Percentiles rank a stretch among this genome's conserved stretches.
phyloP scores from a whole-genome alignment of 2,329 filamentous ascomycete genomes.

The Monosporascus sp. region DNA sequence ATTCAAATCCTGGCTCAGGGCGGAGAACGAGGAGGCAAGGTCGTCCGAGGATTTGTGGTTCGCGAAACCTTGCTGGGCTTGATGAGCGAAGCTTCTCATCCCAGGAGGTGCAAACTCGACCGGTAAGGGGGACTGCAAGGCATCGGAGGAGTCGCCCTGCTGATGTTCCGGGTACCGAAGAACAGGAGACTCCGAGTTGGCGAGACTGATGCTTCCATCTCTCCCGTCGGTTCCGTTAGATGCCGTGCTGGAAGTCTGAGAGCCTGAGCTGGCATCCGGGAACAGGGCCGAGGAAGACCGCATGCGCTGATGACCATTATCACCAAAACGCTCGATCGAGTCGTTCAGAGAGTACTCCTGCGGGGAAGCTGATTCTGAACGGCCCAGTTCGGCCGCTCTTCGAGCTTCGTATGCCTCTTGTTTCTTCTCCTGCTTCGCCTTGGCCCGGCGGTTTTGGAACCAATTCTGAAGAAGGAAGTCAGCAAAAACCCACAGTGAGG shows the following conservation, averaged over 20 bases:
- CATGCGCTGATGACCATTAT: slow-evolving; percentile 27
- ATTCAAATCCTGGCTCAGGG: background rate
- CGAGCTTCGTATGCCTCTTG: slow-evolving; percentile 44
- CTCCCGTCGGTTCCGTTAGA: slow-evolving; percentile 14
- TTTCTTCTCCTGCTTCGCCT: slow-evolving; percentile 60
- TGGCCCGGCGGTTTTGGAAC: slow-evolving; percentile 63
- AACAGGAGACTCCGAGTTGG: slow-evolving; percentile 9
- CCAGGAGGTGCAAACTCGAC: slow-evolving; percentile 15
- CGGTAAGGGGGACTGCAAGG: slow-evolving; percentile 20
- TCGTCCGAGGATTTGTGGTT: slow-evolving; percentile 3
- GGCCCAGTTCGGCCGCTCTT: slow-evolving; percentile 32
- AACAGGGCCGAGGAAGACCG: slow-evolving; percentile 33
- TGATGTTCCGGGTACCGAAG: slow-evolving; percentile 7
- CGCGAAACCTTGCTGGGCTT: slow-evolving; percentile 7
- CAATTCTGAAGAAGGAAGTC: slow-evolving; percentile 48
- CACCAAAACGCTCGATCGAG: slow-evolving; percentile 17
- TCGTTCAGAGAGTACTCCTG: slow-evolving; percentile 14
- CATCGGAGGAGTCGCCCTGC: slow-evolving; percentile 8
- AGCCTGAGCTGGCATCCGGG: slow-evolving; percentile 20
- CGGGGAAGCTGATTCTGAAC: slow-evolving; percentile 29
- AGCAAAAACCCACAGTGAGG: slow-evolving; percentile 6
- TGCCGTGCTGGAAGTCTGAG: slow-evolving; percentile 11
- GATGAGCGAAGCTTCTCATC: background rate
- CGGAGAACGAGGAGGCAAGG: background rate
- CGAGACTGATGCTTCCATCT: slow-evolving; percentile 8